Evolutionary conservation across 2,329 filamentous ascomycete species (phyloP), one percentile per base, ranked within the genome.

Genomic region (Ceratocystis papillata): DNA sequence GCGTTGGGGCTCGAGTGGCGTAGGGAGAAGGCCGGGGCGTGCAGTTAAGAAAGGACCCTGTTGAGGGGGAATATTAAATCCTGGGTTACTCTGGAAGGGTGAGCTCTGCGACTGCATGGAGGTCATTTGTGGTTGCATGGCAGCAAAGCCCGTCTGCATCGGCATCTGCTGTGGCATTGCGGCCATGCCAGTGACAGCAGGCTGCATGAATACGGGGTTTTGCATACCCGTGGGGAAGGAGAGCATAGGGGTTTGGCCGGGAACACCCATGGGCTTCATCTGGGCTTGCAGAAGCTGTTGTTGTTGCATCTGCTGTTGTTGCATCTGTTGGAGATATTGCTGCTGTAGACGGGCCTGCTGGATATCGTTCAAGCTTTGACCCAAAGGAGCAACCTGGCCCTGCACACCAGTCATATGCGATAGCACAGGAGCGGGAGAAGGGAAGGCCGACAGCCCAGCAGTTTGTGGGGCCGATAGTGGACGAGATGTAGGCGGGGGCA

Each of bases 381-480:
- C 89, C 2, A 84, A 82, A 37, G 87, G 83, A 33, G 88, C 87
- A 66, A 89, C 79, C 69, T 85, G 85, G 10, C 78, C 77, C 72
- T 84, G 83, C 65, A 83, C 67, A 7, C 93, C 91, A 4, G 94
- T 96, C 75, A 92, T 83, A 73, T 96, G 93, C 64, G 90, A 86
- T 73, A 92, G 87, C 70, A 96, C 76, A 17, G 89, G 86, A 62
- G 89, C 85, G 20, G 87, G 83, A 6, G 83, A 82, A 22, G 66
- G 44, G 74, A 95, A 94, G 3, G 80, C 81, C 74, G 82, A 91
- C 59, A 85, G 85, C 72, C 88, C 87, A 62, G 84, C 87, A 65
- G 90, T 88, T 73, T 90, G 88, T 30, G 94, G 93, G 48, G 94
- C 93, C 50, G 93, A 96, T 12, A 94, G 81, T 6, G 94, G 88